These are phyloP conservation scores for Colletotrichum agaves DNA, from an alignment of 2,329 filamentous ascomycete genomes.

Conservation along the genomic window DNA sequence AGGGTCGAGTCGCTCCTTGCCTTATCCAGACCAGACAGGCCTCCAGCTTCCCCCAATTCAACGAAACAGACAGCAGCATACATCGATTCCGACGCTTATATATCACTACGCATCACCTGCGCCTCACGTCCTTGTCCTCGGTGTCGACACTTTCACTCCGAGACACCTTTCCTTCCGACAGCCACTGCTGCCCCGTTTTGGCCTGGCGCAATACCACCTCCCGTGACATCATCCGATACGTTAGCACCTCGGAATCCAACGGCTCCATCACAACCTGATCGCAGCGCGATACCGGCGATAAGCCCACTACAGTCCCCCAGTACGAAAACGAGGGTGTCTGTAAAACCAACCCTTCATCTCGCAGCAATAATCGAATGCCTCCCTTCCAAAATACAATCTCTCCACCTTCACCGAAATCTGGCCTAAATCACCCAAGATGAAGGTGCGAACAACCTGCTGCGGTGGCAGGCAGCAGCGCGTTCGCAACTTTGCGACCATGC, in stretches of 20 bases:
- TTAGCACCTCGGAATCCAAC: slow-evolving; percentile 25
- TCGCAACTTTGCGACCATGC: slow-evolving; percentile 22
- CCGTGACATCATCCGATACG: slow-evolving; percentile 38
- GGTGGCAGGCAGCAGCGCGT: slow-evolving; percentile 18
- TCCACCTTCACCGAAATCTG: slow-evolving; percentile 22
- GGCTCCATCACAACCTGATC: slow-evolving; percentile 31
- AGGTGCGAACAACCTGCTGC: slow-evolving; percentile 36
- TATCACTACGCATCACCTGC: slow-evolving; percentile 23
- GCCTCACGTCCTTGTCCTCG: slow-evolving; percentile 7
- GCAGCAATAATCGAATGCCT: slow-evolving; percentile 19
- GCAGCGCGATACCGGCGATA: slow-evolving; percentile 34
- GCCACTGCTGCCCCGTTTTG: slow-evolving; percentile 7
- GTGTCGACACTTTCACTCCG: slow-evolving; percentile 2
- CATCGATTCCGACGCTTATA: slow-evolving; percentile 1
- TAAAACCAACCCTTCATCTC: not conserved
- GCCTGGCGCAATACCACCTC: slow-evolving; percentile 33
- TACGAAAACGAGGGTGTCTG: not conserved
- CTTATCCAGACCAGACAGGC: slow-evolving; percentile 29
- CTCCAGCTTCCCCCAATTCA: slow-evolving; percentile 16
- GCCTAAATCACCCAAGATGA: slow-evolving; percentile 35
- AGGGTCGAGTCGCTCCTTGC: slow-evolving; percentile 35
- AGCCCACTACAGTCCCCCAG: slow-evolving; percentile 16
- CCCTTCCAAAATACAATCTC: slow-evolving; percentile 11
- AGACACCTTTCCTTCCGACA: slow-evolving; percentile 28
- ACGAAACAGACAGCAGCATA: slow-evolving; percentile 27